These are phyloP conservation scores for Urochloa ruziziensis DNA, from an alignment of 176 grass and related monocot species.

Conservation along the genomic window DNA sequence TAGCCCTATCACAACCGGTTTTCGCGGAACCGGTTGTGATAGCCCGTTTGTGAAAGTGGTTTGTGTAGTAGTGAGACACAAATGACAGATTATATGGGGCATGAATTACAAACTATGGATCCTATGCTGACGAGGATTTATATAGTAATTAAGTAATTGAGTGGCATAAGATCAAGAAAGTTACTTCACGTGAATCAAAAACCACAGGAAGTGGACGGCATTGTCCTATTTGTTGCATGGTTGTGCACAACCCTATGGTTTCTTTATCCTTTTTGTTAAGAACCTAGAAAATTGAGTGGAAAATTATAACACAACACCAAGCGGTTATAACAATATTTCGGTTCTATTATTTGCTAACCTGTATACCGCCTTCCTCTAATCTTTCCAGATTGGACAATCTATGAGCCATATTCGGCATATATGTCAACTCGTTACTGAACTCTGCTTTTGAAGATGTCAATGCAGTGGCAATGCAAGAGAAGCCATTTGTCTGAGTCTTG, in stretches of 20 bases:
- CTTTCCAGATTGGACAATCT: constrained; percentile 60
- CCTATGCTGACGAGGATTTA: not conserved
- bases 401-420: constrained; percentile 54
- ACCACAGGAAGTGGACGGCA: constrained; percentile 79
- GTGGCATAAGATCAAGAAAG: constrained; percentile 11
- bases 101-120: not conserved
- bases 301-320: not conserved
- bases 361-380: constrained; percentile 70
- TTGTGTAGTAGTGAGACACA: too few species aligned
- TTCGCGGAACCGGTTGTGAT: too few species aligned
- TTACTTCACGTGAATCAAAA: constrained; percentile 73
- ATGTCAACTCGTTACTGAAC: constrained; percentile 75
- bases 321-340: not conserved
- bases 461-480: constrained; percentile 80
- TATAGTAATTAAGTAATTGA: not conserved
- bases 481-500: constrained; percentile 70
- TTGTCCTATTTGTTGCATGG: constrained; percentile 74
- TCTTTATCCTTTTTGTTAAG: constrained; percentile 75
- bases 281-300: constrained; percentile 47
- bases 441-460: constrained; percentile 57
- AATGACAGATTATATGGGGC: not conserved
- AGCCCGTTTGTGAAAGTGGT: too few species aligned
- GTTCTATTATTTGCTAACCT: constrained; percentile 38
- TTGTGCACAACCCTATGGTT: constrained; percentile 66
- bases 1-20: too few species aligned